Percentiles rank a stretch among this genome's conserved stretches.
Evolutionary conservation across 2,329 filamentous ascomycete genomes (phyloP).

Genomic region (Hypoxylon sp.): DNA sequence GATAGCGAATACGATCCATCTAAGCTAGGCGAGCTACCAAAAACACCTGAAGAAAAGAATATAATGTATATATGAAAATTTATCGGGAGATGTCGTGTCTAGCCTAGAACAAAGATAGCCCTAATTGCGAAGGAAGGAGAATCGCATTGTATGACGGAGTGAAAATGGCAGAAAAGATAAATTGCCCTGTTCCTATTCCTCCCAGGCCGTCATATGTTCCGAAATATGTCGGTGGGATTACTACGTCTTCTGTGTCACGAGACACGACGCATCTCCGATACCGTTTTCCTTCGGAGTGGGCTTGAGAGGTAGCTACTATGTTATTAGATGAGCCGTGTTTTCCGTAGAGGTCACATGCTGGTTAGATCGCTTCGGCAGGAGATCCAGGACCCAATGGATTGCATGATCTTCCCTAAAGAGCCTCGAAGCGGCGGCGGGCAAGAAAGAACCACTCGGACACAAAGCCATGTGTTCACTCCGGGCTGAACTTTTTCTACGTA

Average conservation of each 20-base stretch:
- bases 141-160: constrained; percentile 31
- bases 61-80: constrained; percentile 12
- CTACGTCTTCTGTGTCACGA: constrained; percentile 40
- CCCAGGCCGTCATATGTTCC: constrained; percentile 33
- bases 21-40: neutral
- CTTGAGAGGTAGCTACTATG: constrained; percentile 5
- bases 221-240: constrained; percentile 39
- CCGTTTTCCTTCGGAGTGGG: constrained; percentile 37
- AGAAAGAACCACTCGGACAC: constrained; percentile 26
- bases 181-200: constrained; percentile 23
- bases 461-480: constrained; percentile 34
- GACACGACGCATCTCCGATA: constrained; percentile 42
- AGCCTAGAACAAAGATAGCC: constrained; percentile 8
- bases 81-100: constrained; percentile 11
- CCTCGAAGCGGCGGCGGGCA: constrained; percentile 41
- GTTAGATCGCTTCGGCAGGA: constrained; percentile 29
- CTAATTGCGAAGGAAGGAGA: constrained; percentile 19
- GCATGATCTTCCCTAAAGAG: constrained; percentile 39
- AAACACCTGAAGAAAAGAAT: constrained; percentile 8
- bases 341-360: constrained; percentile 41
- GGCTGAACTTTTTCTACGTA: constrained; percentile 22
- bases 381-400: constrained; percentile 35
- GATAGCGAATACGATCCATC: constrained; percentile 7
- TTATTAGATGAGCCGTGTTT: constrained; percentile 32
- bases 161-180: constrained; percentile 35